Conservation (phyloP, 2,329 filamentous ascomycete genomes). For the Knufia fluminis region DNA sequence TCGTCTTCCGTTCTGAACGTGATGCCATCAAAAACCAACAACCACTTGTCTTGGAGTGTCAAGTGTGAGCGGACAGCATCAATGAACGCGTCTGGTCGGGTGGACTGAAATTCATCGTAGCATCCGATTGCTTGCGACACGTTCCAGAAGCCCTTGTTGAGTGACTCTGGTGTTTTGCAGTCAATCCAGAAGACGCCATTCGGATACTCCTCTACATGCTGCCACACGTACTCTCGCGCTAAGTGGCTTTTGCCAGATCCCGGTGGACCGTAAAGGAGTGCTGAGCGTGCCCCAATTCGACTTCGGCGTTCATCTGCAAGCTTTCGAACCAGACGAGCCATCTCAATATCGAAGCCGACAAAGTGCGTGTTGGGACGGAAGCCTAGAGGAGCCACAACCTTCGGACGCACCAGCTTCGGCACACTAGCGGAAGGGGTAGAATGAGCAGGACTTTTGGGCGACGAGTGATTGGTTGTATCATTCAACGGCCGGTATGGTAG, state of each 20-base stretch:
- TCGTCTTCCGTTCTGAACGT: constrained; percentile 50
- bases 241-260: constrained; percentile 62
- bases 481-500: neutral
- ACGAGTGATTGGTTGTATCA: constrained; percentile 10
- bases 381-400: constrained; percentile 43
- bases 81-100: constrained; percentile 35
- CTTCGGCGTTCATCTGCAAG: constrained; percentile 51
- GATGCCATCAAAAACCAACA: constrained; percentile 59
- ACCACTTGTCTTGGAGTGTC: constrained; percentile 52
- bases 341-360: constrained; percentile 50
- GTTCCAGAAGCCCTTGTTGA: constrained; percentile 55
- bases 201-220: constrained; percentile 49
- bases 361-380: constrained; percentile 57
- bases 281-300: constrained; percentile 51
- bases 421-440: neutral
- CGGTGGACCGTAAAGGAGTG: constrained; percentile 55
- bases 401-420: constrained; percentile 20
- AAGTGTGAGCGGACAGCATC: constrained; percentile 54
- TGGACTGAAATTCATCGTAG: constrained; percentile 30
- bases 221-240: constrained; percentile 57
- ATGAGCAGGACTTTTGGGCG: constrained; percentile 6
- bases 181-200: constrained; percentile 64
- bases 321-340: constrained; percentile 50
- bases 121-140: constrained; percentile 50
- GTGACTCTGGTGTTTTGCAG: constrained; percentile 50